Evolutionary conservation across 331 rosid species (phyloP).

Genomic region (Arachis monticola): DNA sequence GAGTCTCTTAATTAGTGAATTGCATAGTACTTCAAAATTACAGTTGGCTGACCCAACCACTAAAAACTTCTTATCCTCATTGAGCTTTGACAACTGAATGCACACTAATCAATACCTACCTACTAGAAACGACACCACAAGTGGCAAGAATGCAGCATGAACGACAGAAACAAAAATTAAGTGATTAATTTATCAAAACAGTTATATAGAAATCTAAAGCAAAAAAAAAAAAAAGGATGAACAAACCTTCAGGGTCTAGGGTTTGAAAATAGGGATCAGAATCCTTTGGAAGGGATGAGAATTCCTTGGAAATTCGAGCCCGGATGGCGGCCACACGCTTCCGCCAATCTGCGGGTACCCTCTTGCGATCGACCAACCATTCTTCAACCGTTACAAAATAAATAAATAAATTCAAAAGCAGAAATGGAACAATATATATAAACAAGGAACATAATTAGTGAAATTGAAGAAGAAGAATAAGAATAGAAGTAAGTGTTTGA

Average conservation of each 20-base stretch:
- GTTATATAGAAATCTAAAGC: background rate
- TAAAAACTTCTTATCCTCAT: background rate
- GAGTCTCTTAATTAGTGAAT: too few species aligned
- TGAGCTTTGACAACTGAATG: background rate
- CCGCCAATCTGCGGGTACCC: conserved; percentile 87
- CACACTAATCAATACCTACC: background rate
- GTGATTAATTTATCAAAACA: background rate
- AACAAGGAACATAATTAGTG: background rate
- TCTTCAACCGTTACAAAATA: conserved; percentile 48
- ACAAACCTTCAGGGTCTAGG: conserved; percentile 73
- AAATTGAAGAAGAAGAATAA: background rate
- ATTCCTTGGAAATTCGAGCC: conserved; percentile 77
- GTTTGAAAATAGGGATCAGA: conserved; percentile 71
- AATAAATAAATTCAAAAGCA: conserved; percentile 6
- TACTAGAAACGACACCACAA: background rate
- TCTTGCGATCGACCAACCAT: conserved; percentile 95
- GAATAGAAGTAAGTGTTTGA: conserved; percentile 20
- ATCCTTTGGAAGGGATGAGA: conserved; percentile 78
- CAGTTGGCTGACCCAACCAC: background rate
- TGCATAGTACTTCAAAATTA: too few species aligned
- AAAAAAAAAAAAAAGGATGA: background rate
- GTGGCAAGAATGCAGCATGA: background rate
- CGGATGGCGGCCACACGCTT: conserved; percentile 70
- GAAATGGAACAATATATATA: background rate
- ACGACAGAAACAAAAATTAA: background rate